Evolutionary conservation across 1,284 basidiomycete species (phyloP).

Genomic region (Amylostereum areolatum): DNA sequence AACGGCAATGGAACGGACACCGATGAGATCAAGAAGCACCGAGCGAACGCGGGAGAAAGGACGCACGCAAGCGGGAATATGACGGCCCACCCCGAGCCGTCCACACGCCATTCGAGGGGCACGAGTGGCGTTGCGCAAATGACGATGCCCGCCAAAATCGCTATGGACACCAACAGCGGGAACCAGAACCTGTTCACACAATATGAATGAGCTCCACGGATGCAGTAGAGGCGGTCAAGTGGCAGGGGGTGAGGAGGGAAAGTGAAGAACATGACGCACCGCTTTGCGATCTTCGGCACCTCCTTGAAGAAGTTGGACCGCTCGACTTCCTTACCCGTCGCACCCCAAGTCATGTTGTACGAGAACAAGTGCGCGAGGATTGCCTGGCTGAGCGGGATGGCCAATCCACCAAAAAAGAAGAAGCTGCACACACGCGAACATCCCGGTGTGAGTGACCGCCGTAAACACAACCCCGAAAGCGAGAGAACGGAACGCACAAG

Average conservation of each 20-base stretch:
- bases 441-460: slow-evolving; percentile 3
- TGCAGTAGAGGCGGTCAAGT: background rate
- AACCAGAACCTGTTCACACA: slow-evolving; percentile 33
- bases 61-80: slow-evolving; percentile 36
- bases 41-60: background rate
- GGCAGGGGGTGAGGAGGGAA: background rate
- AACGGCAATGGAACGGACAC: background rate
- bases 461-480: background rate
- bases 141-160: slow-evolving; percentile 34
- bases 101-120: slow-evolving; percentile 37
- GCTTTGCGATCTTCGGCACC: slow-evolving; percentile 45
- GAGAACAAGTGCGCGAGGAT: slow-evolving; percentile 48
- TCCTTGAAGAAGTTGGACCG: slow-evolving; percentile 57
- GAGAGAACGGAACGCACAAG: slow-evolving; percentile 27
- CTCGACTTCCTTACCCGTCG: slow-evolving; percentile 43
- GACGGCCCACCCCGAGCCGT: slow-evolving; percentile 34
- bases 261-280: slow-evolving; percentile 11
- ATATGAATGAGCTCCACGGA: background rate
- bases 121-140: slow-evolving; percentile 35
- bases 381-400: slow-evolving; percentile 40
- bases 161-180: slow-evolving; percentile 33
- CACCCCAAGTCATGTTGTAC: slow-evolving; percentile 51
- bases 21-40: background rate
- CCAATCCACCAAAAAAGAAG: slow-evolving; percentile 52
- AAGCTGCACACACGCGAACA: slow-evolving; percentile 27